Base-by-base conservation (phyloP, 176 grass and related monocot species). In the Zoysia japonica region DNA sequence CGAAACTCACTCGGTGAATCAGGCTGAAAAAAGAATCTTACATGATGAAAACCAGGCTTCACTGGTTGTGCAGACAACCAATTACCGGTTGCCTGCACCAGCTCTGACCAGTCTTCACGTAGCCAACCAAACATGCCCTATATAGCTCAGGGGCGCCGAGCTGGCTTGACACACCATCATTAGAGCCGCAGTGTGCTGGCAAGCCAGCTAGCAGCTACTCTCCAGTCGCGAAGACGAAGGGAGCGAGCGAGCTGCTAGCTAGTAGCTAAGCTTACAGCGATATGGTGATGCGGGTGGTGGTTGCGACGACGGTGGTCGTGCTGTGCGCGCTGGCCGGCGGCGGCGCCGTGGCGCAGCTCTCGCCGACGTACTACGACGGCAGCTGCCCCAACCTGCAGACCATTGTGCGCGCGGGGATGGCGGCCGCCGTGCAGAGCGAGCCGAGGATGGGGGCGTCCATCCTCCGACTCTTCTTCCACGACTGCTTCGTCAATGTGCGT, bases 401-500 rank as follows among this genome's bases (percentile, higher is more conserved):
- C n/a, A 83, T 83, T 14, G 92, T 95, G 50, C 55, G 92, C 2
- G 80, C 92, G 2, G 92, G 17, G 28, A 89, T 91, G 92, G 38
- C 56, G 3, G 57, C 80, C 74, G 84, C 87, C 64, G 89, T 95
- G 7, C 51, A 62, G 14, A 5, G 43, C 11, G 92, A 95, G 78
- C 67, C 68, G 0, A 43, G 91, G 7, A 91, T 97, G 85, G 94
- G 86, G 5, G 94, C 91, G 6, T 91, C 92, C 86, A 86, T 97
- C 69, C 85, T 97, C 66, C 95, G 95, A 64, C 95, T 97, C 81
- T 88, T 89, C 89, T 97, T 97, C 86, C 95, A 97, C 73, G 95
- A 94, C 75, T 97, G 95, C 83, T 94, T 97, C 76, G 95, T 97
- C 57, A 90, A 97, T 49, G 95, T 97, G 80, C 39, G 59, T n/a